Conservation (phyloP, 2,329 filamentous ascomycete species). For the Colletotrichum australisinense region DNA sequence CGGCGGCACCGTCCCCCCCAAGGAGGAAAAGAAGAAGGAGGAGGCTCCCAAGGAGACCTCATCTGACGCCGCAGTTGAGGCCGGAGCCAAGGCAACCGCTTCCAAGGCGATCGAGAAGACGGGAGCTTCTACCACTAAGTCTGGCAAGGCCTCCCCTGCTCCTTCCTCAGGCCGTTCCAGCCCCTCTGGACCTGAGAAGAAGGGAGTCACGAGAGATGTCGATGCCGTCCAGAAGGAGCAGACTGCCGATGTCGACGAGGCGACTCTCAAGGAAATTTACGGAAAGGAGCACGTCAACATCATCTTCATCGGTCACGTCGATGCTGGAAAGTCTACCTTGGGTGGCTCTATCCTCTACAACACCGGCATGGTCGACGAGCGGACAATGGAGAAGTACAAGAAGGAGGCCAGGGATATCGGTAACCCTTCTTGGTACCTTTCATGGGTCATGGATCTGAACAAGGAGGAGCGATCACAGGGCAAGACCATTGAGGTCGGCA, state of each 20-base stretch:
- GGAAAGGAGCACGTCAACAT: slow-evolving; percentile 95
- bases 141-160: slow-evolving; percentile 82
- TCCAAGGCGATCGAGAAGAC: slow-evolving; percentile 93
- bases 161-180: slow-evolving; percentile 88
- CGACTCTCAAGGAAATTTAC: slow-evolving; percentile 92
- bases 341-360: slow-evolving; percentile 93
- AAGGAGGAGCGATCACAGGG: slow-evolving; percentile 97
- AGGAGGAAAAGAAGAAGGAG: slow-evolving; percentile 60
- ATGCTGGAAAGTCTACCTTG: slow-evolving; percentile 96
- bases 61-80: slow-evolving; percentile 59
- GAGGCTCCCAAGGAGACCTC: slow-evolving; percentile 59
- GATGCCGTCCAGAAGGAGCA: slow-evolving; percentile 89
- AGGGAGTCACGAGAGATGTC: slow-evolving; percentile 68
- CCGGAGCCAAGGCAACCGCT: slow-evolving; percentile 86
- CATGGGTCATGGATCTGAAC: slow-evolving; percentile 96
- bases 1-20: slow-evolving; percentile 48
- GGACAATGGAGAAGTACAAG: slow-evolving; percentile 98
- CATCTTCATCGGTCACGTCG: slow-evolving; percentile 98
- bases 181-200: slow-evolving; percentile 73
- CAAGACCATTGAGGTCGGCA: slow-evolving; percentile 97
- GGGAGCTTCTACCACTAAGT: slow-evolving; percentile 67
- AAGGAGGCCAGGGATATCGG: slow-evolving; percentile 95
- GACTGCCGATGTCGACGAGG: slow-evolving; percentile 75
- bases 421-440: slow-evolving; percentile 98
- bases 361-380: slow-evolving; percentile 99